Evolutionary conservation across 768 basidiomycete genomes (phyloP), one percentile per base, ranked within the genome.

Genomic region (Crepidotus variabilis): DNA sequence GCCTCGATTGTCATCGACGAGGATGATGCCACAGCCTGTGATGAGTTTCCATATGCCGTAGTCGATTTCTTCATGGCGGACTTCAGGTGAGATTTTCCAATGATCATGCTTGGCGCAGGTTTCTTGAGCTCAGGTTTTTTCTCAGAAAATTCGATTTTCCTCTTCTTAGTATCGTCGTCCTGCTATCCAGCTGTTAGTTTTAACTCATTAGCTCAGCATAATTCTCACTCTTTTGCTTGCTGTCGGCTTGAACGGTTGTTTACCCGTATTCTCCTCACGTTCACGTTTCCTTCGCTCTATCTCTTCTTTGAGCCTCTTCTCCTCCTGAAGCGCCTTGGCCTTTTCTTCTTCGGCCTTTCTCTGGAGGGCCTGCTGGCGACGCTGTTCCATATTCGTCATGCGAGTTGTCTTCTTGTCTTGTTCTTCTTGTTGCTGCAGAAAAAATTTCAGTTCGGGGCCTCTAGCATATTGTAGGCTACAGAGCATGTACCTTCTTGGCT

Each of bases 401-500:
- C 88, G 78, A 10, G 80, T 73, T 1, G 79, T 82, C 70, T 90
- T 92, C 72, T 88, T 92, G 60, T 92, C 92, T 33, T 81, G 79
- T 66, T 92, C 90, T 61, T 90, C 91, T 76, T 95, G 90, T 78
- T 95, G 92, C 95, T 97, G 23, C 21, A 60, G 51, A 49, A 57
- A 60, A 54, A 22, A 28, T 18, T 43, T 57, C 48, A 21, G 56
- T 34, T 46, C n/a, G 39, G 47, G 5, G 54, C 21, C 58, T 47
- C n/a, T 52, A 18, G 35, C 21, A 33, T 24, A 33, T 47, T 22
- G 1, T 20, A 35, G 24, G 55, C 51, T 9, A 64, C 75, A n/a
- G n/a, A n/a, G n/a, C n/a, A n/a, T n/a, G n/a, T 16, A 94, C 94
- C 87, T 88, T 96, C 76, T 92, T 95, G 2, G 92, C 92, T 2